Evolutionary conservation across 495 filamentous ascomycete species (phyloP), one percentile per base, ranked within the genome.

Genomic region (Bombardia bombarda): DNA sequence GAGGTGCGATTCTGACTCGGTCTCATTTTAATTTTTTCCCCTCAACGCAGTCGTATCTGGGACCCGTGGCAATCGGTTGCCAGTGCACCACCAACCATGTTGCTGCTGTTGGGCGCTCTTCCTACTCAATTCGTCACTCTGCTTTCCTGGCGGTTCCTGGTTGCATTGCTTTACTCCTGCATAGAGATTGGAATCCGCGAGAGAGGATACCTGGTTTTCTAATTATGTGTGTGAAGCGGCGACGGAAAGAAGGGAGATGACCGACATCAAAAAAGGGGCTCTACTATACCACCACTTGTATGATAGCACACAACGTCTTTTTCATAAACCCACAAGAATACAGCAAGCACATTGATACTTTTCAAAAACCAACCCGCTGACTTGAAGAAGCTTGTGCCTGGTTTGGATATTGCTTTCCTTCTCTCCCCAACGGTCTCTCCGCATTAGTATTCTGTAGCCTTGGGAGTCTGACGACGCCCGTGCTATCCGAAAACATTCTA

Each of bases 271-370:
- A 20, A 19, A 17, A 18, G 14, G 24, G 17, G 14, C n/a, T 22
- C 23, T n/a, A 12, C 20, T 13, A 23, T 38, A 33, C 20, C 40
- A 42, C 25, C 28, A 32, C 14, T 44, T 44, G 42, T 44, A 44
- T 44, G 38, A 40, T 40, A 46, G 36, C 38, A 22, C 28, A 24
- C 21, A 32, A 12, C 22, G 8, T n/a, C 19, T 31, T 30, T 10
- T 7, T 31, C 14, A 31, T 30, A 24, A 38, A 9, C 20, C 32
- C 32, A 4, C 30, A 13, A 32, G 4, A 32, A 32, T 4, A 3
- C 10, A n/a, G 30, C 30, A 14, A 32, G 4, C 3, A 32, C 30
- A n/a, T n/a, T n/a, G n/a, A n/a, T n/a, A n/a, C n/a, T n/a, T n/a
- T n/a, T n/a, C n/a, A n/a, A n/a, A n/a, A n/a, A n/a, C n/a, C n/a